These are phyloP conservation scores for Fusarium dlaminii DNA, from an alignment of 2,329 filamentous ascomycete genomes.

Conservation along the genomic window DNA sequence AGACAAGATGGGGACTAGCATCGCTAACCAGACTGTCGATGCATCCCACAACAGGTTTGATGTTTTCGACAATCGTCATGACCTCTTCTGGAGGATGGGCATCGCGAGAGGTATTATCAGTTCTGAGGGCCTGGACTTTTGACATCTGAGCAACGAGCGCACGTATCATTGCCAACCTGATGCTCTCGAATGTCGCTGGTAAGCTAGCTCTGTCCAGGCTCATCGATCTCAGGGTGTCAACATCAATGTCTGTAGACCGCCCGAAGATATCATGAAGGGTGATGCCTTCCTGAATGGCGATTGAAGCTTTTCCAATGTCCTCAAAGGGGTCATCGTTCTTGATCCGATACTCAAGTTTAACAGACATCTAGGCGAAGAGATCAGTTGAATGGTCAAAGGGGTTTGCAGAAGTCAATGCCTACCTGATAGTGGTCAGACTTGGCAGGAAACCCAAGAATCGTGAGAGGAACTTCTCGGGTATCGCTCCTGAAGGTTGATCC, in stretches of 20 bases:
- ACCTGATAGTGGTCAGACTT: not conserved
- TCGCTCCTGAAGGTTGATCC: not conserved
- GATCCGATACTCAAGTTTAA: not conserved
- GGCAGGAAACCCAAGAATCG: not conserved
- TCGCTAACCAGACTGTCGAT: not conserved
- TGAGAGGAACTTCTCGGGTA: not conserved
- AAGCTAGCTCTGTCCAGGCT: not conserved
- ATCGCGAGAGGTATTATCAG: not conserved
- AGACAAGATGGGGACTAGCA: not conserved
- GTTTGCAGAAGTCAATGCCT: fast-evolving
- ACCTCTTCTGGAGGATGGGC: not conserved
- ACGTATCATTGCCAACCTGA: not conserved
- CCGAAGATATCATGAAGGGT: not conserved
- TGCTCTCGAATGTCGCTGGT: not conserved
- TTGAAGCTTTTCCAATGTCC: not conserved
- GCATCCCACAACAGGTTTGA: not conserved
- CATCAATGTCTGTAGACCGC: not conserved
- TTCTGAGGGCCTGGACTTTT: not conserved
- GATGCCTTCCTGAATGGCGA: not conserved
- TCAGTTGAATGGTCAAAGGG: fast-evolving
- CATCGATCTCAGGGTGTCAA: not conserved
- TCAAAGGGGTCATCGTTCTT: not conserved
- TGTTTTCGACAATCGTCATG: not conserved
- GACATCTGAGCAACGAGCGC: not conserved
- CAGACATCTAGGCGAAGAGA: fast-evolving